These are phyloP conservation scores for Heteromeles arbutifolia DNA, from an alignment of 306 rosid genomes.

Conservation along the genomic window DNA sequence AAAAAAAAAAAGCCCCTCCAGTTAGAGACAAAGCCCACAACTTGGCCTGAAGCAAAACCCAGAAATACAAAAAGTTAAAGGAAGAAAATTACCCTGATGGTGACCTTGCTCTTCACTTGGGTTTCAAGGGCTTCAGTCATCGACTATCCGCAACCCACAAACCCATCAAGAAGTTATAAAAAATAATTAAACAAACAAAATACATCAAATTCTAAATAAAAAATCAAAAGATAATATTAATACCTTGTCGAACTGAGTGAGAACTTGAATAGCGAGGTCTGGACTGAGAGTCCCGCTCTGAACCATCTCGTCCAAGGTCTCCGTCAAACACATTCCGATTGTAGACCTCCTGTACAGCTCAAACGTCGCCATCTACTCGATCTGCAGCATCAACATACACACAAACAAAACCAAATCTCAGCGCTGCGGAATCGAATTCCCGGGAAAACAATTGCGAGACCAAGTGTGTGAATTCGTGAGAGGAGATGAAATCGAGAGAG, in stretches of 20 bases:
- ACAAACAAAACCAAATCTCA: neutral
- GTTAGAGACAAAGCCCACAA: neutral
- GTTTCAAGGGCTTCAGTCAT: slow-evolving; percentile 89
- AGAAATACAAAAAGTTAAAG: too few relatives aligned
- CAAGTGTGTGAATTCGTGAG: neutral
- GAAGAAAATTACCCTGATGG: slow-evolving; percentile 51
- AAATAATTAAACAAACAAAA: neutral
- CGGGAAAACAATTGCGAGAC: neutral
- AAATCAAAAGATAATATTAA: neutral
- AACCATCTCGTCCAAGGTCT: slow-evolving; percentile 95
- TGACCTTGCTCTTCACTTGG: slow-evolving; percentile 82
- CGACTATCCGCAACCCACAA: slow-evolving; percentile 37
- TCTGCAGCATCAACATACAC: slow-evolving; percentile 25
- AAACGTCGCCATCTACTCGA: slow-evolving; percentile 76
- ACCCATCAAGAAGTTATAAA: neutral
- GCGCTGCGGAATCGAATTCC: neutral
- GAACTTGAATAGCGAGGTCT: slow-evolving; percentile 92
- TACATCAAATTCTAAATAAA: neutral
- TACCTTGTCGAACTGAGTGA: slow-evolving; percentile 94
- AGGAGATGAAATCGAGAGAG: neutral
- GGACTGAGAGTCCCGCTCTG: slow-evolving; percentile 77
- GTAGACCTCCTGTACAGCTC: slow-evolving; percentile 89
- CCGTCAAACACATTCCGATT: slow-evolving; percentile 83
- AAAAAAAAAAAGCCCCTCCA: neutral
- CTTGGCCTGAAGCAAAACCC: too few relatives aligned